Base-by-base conservation (phyloP, 1,139 yeast genomes). In the Tardiomyces depauwii region DNA sequence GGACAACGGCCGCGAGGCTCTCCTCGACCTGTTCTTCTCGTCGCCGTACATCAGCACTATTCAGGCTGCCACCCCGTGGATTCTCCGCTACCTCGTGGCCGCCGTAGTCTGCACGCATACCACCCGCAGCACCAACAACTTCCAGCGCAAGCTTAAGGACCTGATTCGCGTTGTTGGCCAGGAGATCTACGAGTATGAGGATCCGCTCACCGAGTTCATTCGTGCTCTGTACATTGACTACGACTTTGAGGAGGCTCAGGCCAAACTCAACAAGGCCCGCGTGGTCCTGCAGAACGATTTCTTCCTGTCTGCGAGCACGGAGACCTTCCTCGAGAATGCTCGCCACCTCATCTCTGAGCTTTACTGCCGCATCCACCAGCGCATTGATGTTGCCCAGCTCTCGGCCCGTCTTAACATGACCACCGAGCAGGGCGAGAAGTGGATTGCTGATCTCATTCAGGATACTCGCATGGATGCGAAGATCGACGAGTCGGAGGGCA, bases 51-150 rank as follows among this genome's bases (percentile, higher is more conserved):
- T 79, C 50, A 74, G 79, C 49, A 74, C 82, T 6, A 77, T 79
- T 57, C 83, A 79, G 63, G 81, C 82, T 27, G 68, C 81, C 13
- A 74, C 80, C 56, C 85, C 84, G 28, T 79, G 84, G 83, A 66
- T 79, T 47, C 61, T 78, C 53, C 73, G 84, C 54, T 79, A 79
- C 57, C 61, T 79, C 49, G 73, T 75, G 32, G 79, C 76, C 27
- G 80, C 82, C 18, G 79, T 78, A 43, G 69, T 79, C 36, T 58
- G 70, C 38, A 61, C 64, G 33, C 65, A 68, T 53, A 54, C 56
- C 25, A 58, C 63, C 44, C 58, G 65, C 32, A 59, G 59, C 42
- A 61, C 60, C 49, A 59, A 59, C 52, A 57, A 47, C 44, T 69
- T 69, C 66, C 76, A 71, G 54, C 74, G 76, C 57, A 73, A 75